Evolutionary conservation across 306 rosid species (phyloP).

Genomic region (Begonia masoniana): DNA sequence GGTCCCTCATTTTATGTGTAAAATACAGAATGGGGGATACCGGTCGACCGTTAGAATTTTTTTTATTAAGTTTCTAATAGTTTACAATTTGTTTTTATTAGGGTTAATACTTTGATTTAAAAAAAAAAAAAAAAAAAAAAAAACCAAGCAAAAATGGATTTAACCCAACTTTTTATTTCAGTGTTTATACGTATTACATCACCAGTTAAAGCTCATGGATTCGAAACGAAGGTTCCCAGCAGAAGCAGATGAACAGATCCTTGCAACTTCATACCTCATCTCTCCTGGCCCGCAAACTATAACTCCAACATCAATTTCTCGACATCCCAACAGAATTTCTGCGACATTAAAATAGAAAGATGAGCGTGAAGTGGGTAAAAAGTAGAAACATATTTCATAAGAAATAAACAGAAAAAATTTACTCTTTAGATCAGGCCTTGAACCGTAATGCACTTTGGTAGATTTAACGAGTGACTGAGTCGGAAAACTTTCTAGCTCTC

Average conservation of each 20-base stretch:
- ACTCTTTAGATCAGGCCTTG: conserved; percentile 29
- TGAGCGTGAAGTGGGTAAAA: too few relatives aligned
- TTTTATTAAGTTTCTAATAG: too few relatives aligned
- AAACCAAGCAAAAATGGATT: too few relatives aligned
- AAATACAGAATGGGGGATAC: too few relatives aligned
- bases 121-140: too few relatives aligned
- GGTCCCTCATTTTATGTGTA: too few relatives aligned
- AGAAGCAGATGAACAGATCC: conserved; percentile 27
- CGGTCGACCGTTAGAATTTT: too few relatives aligned
- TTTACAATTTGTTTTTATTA: too few relatives aligned
- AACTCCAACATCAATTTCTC: conserved; percentile 29
- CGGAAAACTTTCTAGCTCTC: conserved; percentile 26
- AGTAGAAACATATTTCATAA: too few relatives aligned
- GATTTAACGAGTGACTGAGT: conserved; percentile 17
- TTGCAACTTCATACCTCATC: conserved; percentile 35
- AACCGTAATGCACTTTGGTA: conserved; percentile 21
- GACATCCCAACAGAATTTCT: conserved; percentile 23
- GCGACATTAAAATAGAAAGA: neutral
- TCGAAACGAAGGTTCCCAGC: conserved; percentile 28
- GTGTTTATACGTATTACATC: neutral
- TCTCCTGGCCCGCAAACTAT: conserved; percentile 27
- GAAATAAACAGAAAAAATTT: neutral
- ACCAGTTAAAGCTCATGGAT: conserved; percentile 33
- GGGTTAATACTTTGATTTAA: too few relatives aligned
- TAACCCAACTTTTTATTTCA: too few relatives aligned